Evolutionary conservation across 1,139 yeast species (phyloP), one percentile per base, ranked within the genome.

Genomic region (Meyerozyma guilliermondii): DNA sequence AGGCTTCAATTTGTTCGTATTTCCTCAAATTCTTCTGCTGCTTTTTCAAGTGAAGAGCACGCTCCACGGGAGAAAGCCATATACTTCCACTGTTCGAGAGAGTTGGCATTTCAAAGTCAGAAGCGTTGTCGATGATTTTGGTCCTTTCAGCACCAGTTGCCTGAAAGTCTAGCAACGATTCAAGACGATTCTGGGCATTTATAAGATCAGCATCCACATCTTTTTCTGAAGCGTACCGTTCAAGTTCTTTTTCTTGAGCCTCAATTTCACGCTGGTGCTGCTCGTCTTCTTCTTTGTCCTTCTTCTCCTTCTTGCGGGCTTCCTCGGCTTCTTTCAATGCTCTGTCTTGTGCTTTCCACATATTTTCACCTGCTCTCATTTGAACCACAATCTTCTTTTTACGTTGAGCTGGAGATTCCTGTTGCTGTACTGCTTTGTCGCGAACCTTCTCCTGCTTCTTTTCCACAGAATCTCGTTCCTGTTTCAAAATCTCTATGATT

Each of bases 51-150:
- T 75, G 78, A 44, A 88, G 69, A 0, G 97, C 98, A 51, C 94
- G 78, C 55, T 94, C 98, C 40, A 83, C 74, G 0, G 97, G 92
- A 5, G 87, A 79, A 0, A 95, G 82, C 98, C 98, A 94, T 51
- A 81, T 71, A 52, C 74, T 80, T 2, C 78, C 66, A 39, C 78
- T 76, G 4, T 66, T 55, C 1, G 67, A 65, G 0, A 76, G 66
- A 5, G 73, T 60, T 0, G 81, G 80, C 39, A 75, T 48, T 41
- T 85, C 94, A 58, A 82, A 92, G 59, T 94, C 98, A 6, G 96
- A 81, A 0, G 95, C 97, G 56, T 88, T 85, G 57, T 94, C 99
- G 36, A 94, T 91, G 49, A 94, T 89, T 53, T 79, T 81, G 0
- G 98, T 92, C 58, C 98, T 73, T 58, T 88, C 94, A 1, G 91